Evolutionary conservation across 106 monocot genomes (phyloP), one percentile per base, ranked within the genome.

Genomic region (Dactylorhiza incarnata): DNA sequence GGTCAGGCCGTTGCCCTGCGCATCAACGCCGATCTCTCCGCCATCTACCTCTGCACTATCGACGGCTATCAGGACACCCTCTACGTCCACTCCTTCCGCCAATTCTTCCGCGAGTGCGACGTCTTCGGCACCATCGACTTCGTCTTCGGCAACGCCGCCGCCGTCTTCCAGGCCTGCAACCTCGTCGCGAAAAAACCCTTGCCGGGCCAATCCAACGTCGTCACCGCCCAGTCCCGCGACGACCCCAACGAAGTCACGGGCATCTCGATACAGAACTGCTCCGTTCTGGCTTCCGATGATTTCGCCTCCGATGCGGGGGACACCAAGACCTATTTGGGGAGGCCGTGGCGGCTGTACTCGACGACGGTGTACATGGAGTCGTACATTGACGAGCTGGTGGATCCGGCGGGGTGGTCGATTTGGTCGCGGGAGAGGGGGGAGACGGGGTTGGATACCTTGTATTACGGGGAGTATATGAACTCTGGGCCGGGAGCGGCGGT

Each of bases 1-100:
- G 74, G 74, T 73, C 90, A 91, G 70, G 90, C 90, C 2, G 85
- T 85, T 23, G 90, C 90, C 26, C 77, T 91, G 13, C 87, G 87
- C 3, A 76, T 85, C 25, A 87, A 85, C 74, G 90, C 87, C 19
- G 90, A 91, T 71, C 66, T 81, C 23, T 22, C 73, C 4, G 87
- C 90, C 11, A 11, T 91, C 24, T 87, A 85, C 77, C 85, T 67
- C 14, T 87, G 87, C 81, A 23, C 25, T 68, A 59, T 90, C 65
- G 71, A 71, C 26, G 91, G 91, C 25, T 88, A 88, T 75, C 91
- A 91, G 53, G 91, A 91, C 86, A 91, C 91, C 0, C 91, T 91
- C 80, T 88, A 88, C 76, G 82, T 65, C 44, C 88, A 91, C 84
- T 87, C 90, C 74, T 85, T 87, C 77, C 82, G 90, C 5, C 90